Evolutionary conservation across 2,329 filamentous ascomycete species (phyloP).

Genomic region (Epichloe festucae): DNA sequence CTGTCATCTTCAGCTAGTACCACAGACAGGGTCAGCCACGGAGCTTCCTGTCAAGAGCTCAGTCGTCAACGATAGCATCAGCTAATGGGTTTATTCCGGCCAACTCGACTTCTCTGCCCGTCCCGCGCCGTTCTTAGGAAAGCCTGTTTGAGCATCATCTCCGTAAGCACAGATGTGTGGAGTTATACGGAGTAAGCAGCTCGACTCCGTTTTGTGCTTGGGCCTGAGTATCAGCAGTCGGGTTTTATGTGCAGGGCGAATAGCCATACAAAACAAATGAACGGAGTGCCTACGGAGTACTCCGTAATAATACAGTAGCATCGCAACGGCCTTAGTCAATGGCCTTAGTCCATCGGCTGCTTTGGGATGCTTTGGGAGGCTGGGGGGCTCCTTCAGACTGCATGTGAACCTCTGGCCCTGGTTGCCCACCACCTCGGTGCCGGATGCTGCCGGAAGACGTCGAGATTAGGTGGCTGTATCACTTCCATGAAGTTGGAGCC

Average conservation of each 20-base stretch:
- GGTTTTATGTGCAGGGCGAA: not conserved
- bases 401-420: not conserved
- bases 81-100: not conserved
- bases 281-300: too few species aligned
- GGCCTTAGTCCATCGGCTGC: too few species aligned
- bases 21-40: not conserved
- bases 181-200: not conserved
- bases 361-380: too few species aligned
- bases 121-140: constrained; percentile 4
- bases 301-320: too few species aligned
- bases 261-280: not conserved
- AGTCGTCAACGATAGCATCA: not conserved
- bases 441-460: not conserved
- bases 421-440: not conserved
- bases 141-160: not conserved
- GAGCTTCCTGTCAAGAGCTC: not conserved
- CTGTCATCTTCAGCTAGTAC: not conserved
- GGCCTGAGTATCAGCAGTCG: too few species aligned
- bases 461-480: not conserved
- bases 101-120: constrained; percentile 3
- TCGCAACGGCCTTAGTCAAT: too few species aligned
- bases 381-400: not conserved
- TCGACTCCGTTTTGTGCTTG: not conserved
- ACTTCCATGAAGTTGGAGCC: not conserved
- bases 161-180: not conserved